Percentiles rank a stretch among this genome's conserved stretches.
These are phyloP conservation scores for Candida takata DNA, from an alignment of 805 yeast species.

Conservation along the genomic window DNA sequence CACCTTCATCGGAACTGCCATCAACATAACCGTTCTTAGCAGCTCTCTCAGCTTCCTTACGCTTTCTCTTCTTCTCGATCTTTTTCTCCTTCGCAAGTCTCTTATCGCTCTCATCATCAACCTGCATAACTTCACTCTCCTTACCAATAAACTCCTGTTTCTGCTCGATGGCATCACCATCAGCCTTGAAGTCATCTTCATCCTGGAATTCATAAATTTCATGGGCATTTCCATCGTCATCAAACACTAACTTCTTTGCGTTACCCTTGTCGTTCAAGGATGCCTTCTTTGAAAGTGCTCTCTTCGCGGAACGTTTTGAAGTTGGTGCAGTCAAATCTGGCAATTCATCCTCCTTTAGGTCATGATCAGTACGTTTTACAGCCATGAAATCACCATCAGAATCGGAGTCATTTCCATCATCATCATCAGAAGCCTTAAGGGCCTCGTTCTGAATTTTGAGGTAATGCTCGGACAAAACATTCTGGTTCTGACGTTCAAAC, in stretches of 20 bases:
- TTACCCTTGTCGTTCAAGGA: slow-evolving; percentile 54
- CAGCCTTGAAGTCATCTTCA: slow-evolving; percentile 75
- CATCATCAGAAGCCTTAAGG: slow-evolving; percentile 21
- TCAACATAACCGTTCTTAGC: slow-evolving; percentile 16
- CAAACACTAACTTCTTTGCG: slow-evolving; percentile 77
- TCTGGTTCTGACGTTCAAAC: slow-evolving; percentile 93
- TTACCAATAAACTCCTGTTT: slow-evolving; percentile 57
- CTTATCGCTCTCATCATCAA: slow-evolving; percentile 75
- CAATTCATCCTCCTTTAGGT: slow-evolving; percentile 52
- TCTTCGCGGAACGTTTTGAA: slow-evolving; percentile 79
- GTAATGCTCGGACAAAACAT: slow-evolving; percentile 85
- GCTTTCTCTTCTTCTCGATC: slow-evolving; percentile 80
- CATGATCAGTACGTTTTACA: slow-evolving; percentile 75
- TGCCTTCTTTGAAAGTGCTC: slow-evolving; percentile 80
- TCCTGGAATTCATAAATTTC: slow-evolving; percentile 86
- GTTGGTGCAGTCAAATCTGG: slow-evolving; percentile 58
- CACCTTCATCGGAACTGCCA: slow-evolving; percentile 22
- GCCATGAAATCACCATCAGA: slow-evolving; percentile 71
- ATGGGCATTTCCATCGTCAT: slow-evolving; percentile 92
- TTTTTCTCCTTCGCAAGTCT: slow-evolving; percentile 66
- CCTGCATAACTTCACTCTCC: slow-evolving; percentile 64
- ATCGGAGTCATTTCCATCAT: slow-evolving; percentile 37
- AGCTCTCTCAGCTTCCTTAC: slow-evolving; percentile 70
- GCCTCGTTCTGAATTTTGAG: slow-evolving; percentile 55
- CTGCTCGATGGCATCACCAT: slow-evolving; percentile 62